Evolutionary conservation across 1,284 basidiomycete genomes (phyloP).

Genomic region (Cryptococcus maquisensis): DNA sequence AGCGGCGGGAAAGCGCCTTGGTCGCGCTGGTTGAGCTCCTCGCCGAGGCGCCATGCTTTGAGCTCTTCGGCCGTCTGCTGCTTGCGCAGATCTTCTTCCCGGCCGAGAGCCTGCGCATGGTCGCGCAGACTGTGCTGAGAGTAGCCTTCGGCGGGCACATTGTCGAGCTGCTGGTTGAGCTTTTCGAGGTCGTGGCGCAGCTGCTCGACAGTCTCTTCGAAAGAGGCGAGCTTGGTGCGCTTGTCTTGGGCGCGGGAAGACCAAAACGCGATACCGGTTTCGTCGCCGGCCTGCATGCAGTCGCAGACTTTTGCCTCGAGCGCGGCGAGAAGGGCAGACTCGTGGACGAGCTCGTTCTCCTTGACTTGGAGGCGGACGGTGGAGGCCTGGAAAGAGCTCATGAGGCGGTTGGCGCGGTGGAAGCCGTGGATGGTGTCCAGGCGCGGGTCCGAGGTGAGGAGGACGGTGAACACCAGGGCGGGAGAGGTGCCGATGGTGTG

Average conservation of each 20-base stretch:
- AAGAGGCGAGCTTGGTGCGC: conserved; percentile 20
- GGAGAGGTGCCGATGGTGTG: conserved; percentile 31
- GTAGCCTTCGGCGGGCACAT: conserved; percentile 8
- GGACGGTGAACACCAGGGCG: conserved; percentile 43
- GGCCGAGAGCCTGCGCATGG: conserved; percentile 25
- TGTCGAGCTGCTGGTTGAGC: conserved; percentile 30
- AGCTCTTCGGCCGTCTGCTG: conserved; percentile 37
- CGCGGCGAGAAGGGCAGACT: conserved; percentile 30
- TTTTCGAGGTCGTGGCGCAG: conserved; percentile 19
- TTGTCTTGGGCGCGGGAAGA: conserved; percentile 36
- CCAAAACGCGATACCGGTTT: conserved; percentile 37
- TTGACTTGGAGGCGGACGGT: conserved; percentile 22
- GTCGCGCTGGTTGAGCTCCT: conserved; percentile 15
- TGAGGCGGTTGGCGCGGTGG: conserved; percentile 36
- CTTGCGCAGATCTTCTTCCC: conserved; percentile 19
- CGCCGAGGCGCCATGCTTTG: conserved; percentile 32
- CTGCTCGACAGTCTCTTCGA: conserved; percentile 21
- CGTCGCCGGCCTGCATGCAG: conserved; percentile 25
- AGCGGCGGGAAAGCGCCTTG: conserved; percentile 36
- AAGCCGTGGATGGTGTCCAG: conserved; percentile 39
- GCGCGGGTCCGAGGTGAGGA: conserved; percentile 43
- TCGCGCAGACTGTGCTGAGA: conserved; percentile 19
- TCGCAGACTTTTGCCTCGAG: conserved; percentile 34
- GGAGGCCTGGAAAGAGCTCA: conserved; percentile 23
- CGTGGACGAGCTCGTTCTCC: conserved; percentile 30